phyloP scores from a whole-genome alignment of 2,329 filamentous ascomycete species.

The Botrytis elliptica region DNA sequence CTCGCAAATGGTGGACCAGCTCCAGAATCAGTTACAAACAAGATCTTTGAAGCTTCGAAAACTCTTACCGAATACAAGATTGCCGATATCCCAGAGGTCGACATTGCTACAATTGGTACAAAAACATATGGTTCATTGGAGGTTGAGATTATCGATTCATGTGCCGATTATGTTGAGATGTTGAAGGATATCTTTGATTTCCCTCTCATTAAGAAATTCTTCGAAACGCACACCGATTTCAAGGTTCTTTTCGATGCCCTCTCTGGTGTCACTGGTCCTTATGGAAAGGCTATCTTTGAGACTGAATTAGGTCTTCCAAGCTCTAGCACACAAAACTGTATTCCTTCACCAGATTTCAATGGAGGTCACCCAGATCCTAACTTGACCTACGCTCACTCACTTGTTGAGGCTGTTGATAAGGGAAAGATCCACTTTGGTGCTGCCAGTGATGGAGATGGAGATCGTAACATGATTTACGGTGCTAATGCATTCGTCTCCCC shows the following conservation, averaged over 20 bases:
- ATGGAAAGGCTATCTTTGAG: slow-evolving; percentile 92
- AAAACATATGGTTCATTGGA: slow-evolving; percentile 83
- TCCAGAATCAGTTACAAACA: slow-evolving; percentile 95
- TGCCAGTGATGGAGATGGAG: slow-evolving; percentile 93
- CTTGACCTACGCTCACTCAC: slow-evolving; percentile 90
- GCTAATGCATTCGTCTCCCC: slow-evolving; percentile 95
- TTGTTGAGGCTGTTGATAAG: slow-evolving; percentile 92
- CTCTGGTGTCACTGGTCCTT: slow-evolving; percentile 91
- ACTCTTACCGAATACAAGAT: slow-evolving; percentile 89
- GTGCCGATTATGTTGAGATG: slow-evolving; percentile 87
- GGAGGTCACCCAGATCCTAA: slow-evolving; percentile 98
- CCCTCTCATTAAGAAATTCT: slow-evolving; percentile 90
- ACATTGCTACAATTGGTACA: slow-evolving; percentile 78
- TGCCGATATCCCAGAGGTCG: slow-evolving; percentile 79
- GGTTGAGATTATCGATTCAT: slow-evolving; percentile 94
- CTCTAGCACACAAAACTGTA: slow-evolving; percentile 84
- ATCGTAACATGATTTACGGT: slow-evolving; percentile 99
- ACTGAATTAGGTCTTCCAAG: slow-evolving; percentile 81
- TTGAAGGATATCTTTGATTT: slow-evolving; percentile 99
- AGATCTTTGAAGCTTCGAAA: slow-evolving; percentile 93
- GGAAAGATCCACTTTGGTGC: slow-evolving; percentile 92
- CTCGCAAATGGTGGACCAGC: slow-evolving; percentile 92
- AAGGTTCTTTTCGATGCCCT: slow-evolving; percentile 96
- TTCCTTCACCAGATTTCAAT: slow-evolving; percentile 90
- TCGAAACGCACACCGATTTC: slow-evolving; percentile 83